Conservation (phyloP, 2,329 filamentous ascomycete genomes). For the Endothia cerciana region DNA sequence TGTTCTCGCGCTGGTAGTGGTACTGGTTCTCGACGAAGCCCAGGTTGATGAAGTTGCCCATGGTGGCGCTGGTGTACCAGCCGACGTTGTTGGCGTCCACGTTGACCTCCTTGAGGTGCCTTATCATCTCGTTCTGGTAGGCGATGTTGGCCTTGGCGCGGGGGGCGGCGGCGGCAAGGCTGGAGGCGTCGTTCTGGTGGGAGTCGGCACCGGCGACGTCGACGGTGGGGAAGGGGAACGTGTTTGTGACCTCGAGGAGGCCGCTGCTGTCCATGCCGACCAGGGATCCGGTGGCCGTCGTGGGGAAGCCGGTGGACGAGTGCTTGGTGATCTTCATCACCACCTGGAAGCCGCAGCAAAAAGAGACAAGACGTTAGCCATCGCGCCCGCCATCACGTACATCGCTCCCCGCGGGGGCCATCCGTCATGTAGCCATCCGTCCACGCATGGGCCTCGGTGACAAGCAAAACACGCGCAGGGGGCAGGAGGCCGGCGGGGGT, state of each 20-base stretch:
- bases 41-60: conserved; percentile 97
- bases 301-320: conserved; percentile 85
- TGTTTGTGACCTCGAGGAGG: conserved; percentile 88
- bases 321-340: conserved; percentile 99
- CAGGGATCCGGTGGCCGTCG: conserved; percentile 84
- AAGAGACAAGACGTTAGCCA: conserved; percentile 17
- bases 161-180: conserved; percentile 83
- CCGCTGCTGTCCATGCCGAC: conserved; percentile 90
- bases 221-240: conserved; percentile 88
- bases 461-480: no score
- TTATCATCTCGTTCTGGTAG: conserved; percentile 97
- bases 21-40: conserved; percentile 98
- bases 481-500: conserved; percentile 31
- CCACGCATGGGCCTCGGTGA: no score
- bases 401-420: no score
- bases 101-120: conserved; percentile 94
- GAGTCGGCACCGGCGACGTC: conserved; percentile 70
- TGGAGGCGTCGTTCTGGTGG: conserved; percentile 76
- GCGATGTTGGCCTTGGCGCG: conserved; percentile 85
- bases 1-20: conserved; percentile 96
- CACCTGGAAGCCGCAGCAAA: conserved; percentile 58
- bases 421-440: no score
- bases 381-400: conserved; percentile 2
- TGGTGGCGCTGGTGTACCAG: conserved; percentile 98
- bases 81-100: conserved; percentile 97